A percentile compares a stretch with the other conserved stretches of the same genome.
phyloP scores from a whole-genome alignment of 2,329 filamentous ascomycete species.

The Lasiodiplodia hormozganensis region DNA sequence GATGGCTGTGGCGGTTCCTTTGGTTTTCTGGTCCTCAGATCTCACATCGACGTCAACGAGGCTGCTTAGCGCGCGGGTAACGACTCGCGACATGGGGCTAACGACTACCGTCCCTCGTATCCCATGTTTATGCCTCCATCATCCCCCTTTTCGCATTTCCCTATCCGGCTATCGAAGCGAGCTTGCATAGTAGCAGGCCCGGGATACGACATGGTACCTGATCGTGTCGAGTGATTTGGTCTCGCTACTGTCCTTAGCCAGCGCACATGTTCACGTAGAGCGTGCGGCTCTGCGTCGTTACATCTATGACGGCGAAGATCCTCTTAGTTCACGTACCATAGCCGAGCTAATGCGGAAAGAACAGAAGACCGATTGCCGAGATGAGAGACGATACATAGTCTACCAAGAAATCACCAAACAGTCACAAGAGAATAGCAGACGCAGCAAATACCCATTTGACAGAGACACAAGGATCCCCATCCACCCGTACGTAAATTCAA shows the following conservation, averaged over 20 bases:
- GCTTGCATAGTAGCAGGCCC: not conserved
- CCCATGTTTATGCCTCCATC: not conserved
- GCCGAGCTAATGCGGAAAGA: too few species aligned
- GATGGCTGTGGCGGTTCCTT: not conserved
- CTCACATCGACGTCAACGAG: not conserved
- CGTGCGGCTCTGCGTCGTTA: constrained; percentile 5
- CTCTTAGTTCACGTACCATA: not conserved
- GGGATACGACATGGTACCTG: not conserved
- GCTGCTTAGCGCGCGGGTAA: constrained; percentile 1
- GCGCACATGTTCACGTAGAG: not conserved
- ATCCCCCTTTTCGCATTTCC: constrained; percentile 3
- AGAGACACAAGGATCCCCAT: not conserved
- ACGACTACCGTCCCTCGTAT: not conserved
- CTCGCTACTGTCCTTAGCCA: constrained; percentile 1
- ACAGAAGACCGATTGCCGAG: not conserved
- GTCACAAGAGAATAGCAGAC: not conserved
- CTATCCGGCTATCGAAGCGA: not conserved
- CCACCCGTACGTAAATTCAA: not conserved
- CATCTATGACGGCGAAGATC: not conserved
- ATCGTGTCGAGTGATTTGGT: constrained; percentile 9
- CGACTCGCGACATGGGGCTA: not conserved
- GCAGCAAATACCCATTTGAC: not conserved
- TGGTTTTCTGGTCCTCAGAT: not conserved
- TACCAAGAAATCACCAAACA: not conserved
- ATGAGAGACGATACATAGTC: too few species aligned